Evolutionary conservation across 2,329 filamentous ascomycete species (phyloP).

Genomic region (Monosporascus sp.): DNA sequence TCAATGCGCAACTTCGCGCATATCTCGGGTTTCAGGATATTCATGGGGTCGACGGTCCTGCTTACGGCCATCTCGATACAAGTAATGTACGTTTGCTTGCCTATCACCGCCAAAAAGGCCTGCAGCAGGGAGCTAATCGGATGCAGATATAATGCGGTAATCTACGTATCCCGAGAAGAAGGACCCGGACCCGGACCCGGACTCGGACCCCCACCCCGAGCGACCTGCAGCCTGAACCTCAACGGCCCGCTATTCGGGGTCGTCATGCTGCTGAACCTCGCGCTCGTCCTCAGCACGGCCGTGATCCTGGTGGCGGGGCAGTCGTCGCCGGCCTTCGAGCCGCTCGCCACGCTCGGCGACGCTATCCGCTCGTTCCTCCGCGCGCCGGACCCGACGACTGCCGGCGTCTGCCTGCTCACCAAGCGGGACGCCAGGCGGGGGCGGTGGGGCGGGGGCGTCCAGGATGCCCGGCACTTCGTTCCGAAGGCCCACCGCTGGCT

Average conservation of each 20-base stretch:
- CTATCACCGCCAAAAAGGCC: no score
- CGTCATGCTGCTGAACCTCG: conserved; percentile 25
- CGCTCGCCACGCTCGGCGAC: conserved; percentile 28
- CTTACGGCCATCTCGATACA: conserved; percentile 39
- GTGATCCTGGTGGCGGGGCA: conserved; percentile 11
- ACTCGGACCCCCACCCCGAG: conserved; percentile 11
- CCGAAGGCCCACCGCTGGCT: conserved; percentile 40
- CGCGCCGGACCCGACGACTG: conserved; percentile 23
- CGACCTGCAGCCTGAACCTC: conserved; percentile 34
- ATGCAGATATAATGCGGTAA: conserved; percentile 46
- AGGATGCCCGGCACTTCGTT: conserved; percentile 39
- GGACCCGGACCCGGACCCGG: conserved; percentile 18
- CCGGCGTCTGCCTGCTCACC: conserved; percentile 39
- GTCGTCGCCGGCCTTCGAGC: conserved; percentile 18
- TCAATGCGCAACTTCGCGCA: conserved; percentile 44
- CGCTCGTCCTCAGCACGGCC: conserved; percentile 22
- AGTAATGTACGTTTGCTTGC: conserved; percentile 39
- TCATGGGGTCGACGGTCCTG: conserved; percentile 35
- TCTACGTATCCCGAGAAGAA: conserved; percentile 35
- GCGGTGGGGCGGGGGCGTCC: conserved; percentile 32
- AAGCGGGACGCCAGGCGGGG: conserved; percentile 40
- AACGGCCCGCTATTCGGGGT: conserved; percentile 39
- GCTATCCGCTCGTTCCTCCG: conserved; percentile 26
- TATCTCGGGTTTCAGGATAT: conserved; percentile 36
- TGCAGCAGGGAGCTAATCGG: not conserved